Percentiles rank a stretch among this genome's conserved stretches.
Evolutionary conservation across 306 rosid genomes (phyloP).

Genomic region (Gynostemma pentaphyllum): DNA sequence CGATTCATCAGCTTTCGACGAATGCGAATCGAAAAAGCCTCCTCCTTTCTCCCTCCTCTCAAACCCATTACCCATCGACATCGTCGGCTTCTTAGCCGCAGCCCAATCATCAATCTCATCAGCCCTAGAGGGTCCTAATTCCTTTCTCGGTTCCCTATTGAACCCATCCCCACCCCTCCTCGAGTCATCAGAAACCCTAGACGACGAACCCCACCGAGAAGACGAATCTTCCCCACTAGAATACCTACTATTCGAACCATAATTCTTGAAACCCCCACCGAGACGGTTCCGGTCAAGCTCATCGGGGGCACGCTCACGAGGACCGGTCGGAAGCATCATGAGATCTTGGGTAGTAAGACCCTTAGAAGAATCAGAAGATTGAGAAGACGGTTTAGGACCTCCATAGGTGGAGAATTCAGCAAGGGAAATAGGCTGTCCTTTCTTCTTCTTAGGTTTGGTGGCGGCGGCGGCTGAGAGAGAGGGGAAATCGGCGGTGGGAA

Average conservation of each 20-base stretch:
- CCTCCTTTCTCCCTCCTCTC: conserved; percentile 49
- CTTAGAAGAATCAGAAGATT: conserved; percentile 18
- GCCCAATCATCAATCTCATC: conserved; percentile 89
- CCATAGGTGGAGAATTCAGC: conserved; percentile 50
- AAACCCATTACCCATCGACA: conserved; percentile 37
- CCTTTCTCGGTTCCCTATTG: conserved; percentile 42
- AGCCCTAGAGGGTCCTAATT: conserved; percentile 64
- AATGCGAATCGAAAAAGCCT: conserved; percentile 61
- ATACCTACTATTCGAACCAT: conserved; percentile 30
- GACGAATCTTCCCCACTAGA: conserved; percentile 42
- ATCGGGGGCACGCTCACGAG: conserved; percentile 82
- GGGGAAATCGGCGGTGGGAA: conserved; percentile 48
- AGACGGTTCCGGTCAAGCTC: conserved; percentile 49
- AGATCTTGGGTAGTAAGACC: conserved; percentile 33
- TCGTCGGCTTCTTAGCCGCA: conserved; percentile 44
- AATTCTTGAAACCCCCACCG: conserved; percentile 54
- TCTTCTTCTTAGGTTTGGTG: conserved; percentile 78
- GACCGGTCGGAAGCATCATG: conserved; percentile 61
- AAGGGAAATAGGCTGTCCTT: conserved; percentile 40
- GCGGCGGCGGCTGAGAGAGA: conserved; percentile 76
- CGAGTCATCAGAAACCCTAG: conserved; percentile 56
- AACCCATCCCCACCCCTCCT: conserved; percentile 30
- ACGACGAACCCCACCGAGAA: conserved; percentile 57
- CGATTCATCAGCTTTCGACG: conserved; percentile 71
- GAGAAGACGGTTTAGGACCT: conserved; percentile 23